Percentiles rank a stretch among this genome's conserved stretches.
Evolutionary conservation across 495 filamentous ascomycete genomes (phyloP).

Genomic region (Xylona heveae): DNA sequence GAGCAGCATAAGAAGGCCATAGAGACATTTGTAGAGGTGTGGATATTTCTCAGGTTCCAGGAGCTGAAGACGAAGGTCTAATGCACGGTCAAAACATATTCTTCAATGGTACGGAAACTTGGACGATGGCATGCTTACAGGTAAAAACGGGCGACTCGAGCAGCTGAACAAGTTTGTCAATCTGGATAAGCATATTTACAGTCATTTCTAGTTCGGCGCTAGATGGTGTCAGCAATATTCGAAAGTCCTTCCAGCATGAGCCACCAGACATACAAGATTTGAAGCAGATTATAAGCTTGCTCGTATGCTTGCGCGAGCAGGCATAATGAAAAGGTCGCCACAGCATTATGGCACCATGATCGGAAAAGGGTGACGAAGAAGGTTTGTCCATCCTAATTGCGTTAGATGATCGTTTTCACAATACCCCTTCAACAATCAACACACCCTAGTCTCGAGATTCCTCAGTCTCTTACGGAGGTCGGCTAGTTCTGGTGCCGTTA

Average conservation of each 20-base stretch:
- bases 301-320: conserved; percentile 95
- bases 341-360: conserved; percentile 97
- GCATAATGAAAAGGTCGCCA: conserved; percentile 91
- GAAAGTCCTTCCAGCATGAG: neutral
- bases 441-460: conserved; percentile 69
- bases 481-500: conserved; percentile 84
- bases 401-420: neutral
- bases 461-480: conserved; percentile 78
- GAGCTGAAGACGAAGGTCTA: conserved; percentile 85
- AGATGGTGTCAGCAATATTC: conserved; percentile 18
- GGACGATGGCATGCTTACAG: conserved; percentile 27
- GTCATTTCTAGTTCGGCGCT: conserved; percentile 98
- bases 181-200: conserved; percentile 94
- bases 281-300: conserved; percentile 88
- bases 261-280: conserved; percentile 63
- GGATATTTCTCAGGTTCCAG: conserved; percentile 96
- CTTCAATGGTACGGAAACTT: neutral
- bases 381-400: conserved; percentile 66
- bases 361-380: conserved; percentile 90
- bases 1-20: conserved; percentile 91
- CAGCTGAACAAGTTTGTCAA: conserved; percentile 95
- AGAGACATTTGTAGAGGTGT: conserved; percentile 94
- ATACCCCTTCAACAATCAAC: neutral
- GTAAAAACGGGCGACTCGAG: conserved; percentile 97
- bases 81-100: too few relatives aligned